phyloP scores from a whole-genome alignment of 768 basidiomycete species.

The Lentinula sp. region DNA sequence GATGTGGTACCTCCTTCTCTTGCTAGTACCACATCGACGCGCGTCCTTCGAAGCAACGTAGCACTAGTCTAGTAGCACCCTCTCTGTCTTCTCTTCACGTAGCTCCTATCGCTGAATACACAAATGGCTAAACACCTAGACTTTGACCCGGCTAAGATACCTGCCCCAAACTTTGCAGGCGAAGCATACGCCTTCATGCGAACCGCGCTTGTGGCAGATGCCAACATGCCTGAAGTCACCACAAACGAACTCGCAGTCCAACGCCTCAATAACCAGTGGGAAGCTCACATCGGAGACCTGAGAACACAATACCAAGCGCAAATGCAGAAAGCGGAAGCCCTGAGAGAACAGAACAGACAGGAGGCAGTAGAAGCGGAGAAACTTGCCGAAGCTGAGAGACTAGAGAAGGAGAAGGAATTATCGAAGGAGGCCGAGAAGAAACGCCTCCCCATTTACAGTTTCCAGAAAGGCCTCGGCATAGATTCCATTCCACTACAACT shows the following conservation, averaged over 20 bases:
- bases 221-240: neutral
- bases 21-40: neutral
- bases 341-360: no score
- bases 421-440: conserved; percentile 17
- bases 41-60: neutral
- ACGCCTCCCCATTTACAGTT: neutral
- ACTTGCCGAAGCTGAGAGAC: conserved; percentile 3
- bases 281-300: neutral
- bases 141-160: neutral
- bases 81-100: no score
- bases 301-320: neutral
- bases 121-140: neutral
- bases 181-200: neutral
- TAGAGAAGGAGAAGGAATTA: conserved; percentile 16
- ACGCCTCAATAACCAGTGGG: neutral
- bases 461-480: no score
- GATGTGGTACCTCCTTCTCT: neutral
- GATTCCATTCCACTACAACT: no score
- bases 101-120: neutral
- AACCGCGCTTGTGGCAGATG: neutral
- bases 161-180: neutral
- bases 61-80: no score
- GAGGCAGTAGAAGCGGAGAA: neutral
- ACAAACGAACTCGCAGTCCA: conserved; percentile 10
- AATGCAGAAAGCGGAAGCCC: no score